Conservation (phyloP, 192 early-diverging fungal species). For the Entomortierella lignicola region DNA sequence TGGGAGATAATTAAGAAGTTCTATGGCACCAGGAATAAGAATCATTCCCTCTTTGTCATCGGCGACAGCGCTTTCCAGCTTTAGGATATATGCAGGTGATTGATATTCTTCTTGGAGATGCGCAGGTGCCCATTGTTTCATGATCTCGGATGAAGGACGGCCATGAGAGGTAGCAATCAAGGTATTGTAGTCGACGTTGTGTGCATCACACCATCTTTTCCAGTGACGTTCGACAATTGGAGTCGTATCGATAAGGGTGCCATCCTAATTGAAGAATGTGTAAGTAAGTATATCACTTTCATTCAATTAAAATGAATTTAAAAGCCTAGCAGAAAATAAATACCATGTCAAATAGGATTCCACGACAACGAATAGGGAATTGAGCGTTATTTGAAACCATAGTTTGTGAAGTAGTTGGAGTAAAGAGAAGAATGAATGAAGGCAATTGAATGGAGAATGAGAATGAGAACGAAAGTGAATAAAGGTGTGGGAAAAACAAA, state of each 20-base stretch:
- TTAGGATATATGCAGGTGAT: neutral
- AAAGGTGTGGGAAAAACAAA: too few relatives aligned
- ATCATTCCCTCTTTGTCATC: constrained; percentile 56
- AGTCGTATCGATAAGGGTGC: constrained; percentile 65
- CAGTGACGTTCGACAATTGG: constrained; percentile 61
- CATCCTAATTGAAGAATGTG: too few relatives aligned
- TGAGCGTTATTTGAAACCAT: neutral
- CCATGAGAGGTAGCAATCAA: constrained; percentile 63
- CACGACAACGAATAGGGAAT: constrained; percentile 50
- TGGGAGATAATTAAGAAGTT: constrained; percentile 40
- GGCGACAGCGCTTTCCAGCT: constrained; percentile 34
- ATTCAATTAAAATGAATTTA: neutral
- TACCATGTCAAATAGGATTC: constrained; percentile 54
- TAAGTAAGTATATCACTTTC: too few relatives aligned
- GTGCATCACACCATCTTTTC: constrained; percentile 49
- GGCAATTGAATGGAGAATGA: neutral
- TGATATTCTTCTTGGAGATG: constrained; percentile 33
- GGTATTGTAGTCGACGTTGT: constrained; percentile 47
- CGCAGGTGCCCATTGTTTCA: constrained; percentile 56
- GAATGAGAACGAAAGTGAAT: neutral
- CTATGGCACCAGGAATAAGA: constrained; percentile 57
- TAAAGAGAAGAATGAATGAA: neutral
- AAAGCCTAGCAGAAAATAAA: neutral
- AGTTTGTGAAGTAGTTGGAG: too few relatives aligned
- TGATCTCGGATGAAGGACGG: constrained; percentile 59